phyloP scores from a whole-genome alignment of 495 filamentous ascomycete genomes.

The Pyrenula massariospora region DNA sequence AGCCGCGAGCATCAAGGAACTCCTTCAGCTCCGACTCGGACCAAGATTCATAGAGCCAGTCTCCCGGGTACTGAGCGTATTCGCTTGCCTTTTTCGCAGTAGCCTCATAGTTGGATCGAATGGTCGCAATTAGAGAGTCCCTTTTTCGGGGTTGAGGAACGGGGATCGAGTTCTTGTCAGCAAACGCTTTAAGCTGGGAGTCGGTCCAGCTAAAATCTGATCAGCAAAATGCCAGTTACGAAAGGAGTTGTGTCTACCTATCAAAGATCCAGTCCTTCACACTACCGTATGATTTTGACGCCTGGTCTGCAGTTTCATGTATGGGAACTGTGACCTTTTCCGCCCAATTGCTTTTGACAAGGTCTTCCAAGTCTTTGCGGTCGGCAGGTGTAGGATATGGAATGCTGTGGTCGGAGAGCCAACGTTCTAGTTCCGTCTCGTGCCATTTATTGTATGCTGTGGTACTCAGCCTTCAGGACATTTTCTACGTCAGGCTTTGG shows the following conservation, averaged over 20 bases:
- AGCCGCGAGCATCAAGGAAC: conserved; percentile 84
- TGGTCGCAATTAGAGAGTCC: conserved; percentile 65
- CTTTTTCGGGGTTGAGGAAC: conserved; percentile 76
- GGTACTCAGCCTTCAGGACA: conserved; percentile 1
- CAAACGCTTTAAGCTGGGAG: conserved; percentile 82
- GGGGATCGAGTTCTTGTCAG: conserved; percentile 78
- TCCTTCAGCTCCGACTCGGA: conserved; percentile 62
- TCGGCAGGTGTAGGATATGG: conserved; percentile 78
- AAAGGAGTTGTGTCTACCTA: conserved; percentile 39
- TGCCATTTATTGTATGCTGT: conserved; percentile 98
- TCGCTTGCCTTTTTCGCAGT: conserved; percentile 76
- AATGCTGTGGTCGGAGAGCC: conserved; percentile 84
- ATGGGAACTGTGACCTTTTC: conserved; percentile 51
- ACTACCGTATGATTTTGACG: conserved; percentile 53
- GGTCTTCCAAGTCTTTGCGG: conserved; percentile 70
- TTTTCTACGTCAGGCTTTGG: conserved; percentile 4
- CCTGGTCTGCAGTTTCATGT: conserved; percentile 66
- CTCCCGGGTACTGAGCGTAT: conserved; percentile 74
- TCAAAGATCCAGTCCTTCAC: conserved; percentile 92
- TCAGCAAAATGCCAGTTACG: conserved; percentile 5
- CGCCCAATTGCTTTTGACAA: conserved; percentile 86
- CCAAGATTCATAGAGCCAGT: conserved; percentile 91
- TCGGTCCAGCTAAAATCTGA: conserved; percentile 55
- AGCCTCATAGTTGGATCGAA: conserved; percentile 70
- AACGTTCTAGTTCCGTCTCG: conserved; percentile 91